Percentiles rank a stretch among this genome's conserved stretches.
Evolutionary conservation across 495 filamentous ascomycete species (phyloP).

Genomic region (Podospora pseudoanserina): DNA sequence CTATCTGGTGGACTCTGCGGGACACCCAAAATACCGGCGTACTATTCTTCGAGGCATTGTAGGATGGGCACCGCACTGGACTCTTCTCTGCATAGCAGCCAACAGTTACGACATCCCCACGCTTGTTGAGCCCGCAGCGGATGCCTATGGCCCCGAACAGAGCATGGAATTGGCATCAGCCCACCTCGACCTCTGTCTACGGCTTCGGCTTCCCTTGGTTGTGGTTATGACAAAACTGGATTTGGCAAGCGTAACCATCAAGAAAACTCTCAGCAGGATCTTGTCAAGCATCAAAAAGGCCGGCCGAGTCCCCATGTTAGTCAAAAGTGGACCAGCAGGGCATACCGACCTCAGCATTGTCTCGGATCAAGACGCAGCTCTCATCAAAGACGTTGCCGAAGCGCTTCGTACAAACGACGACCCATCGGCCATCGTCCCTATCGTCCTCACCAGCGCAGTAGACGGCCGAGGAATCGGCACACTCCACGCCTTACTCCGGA

Average conservation of each 20-base stretch:
- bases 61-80: constrained; percentile 95
- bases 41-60: constrained; percentile 85
- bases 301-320: constrained; percentile 66
- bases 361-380: constrained; percentile 45
- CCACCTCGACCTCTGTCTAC: constrained; percentile 83
- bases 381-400: constrained; percentile 49
- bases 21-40: constrained; percentile 79
- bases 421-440: constrained; percentile 63
- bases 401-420: constrained; percentile 45
- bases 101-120: constrained; percentile 58
- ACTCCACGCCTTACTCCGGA: constrained; percentile 75
- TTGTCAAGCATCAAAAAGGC: constrained; percentile 73
- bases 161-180: constrained; percentile 65
- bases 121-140: constrained; percentile 38
- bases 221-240: constrained; percentile 91
- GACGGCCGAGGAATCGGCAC: constrained; percentile 77
- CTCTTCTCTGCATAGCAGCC: constrained; percentile 80
- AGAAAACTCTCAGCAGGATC: constrained; percentile 64
- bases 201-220: constrained; percentile 67
- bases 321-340: constrained; percentile 48
- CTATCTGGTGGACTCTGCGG: constrained; percentile 86
- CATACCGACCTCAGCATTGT: constrained; percentile 35
- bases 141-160: constrained; percentile 48
- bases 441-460: constrained; percentile 83
- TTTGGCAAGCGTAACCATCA: constrained; percentile 70